phyloP scores from a whole-genome alignment of 139 green algal genomes.

The Chlamydomonas asymmetrica region DNA sequence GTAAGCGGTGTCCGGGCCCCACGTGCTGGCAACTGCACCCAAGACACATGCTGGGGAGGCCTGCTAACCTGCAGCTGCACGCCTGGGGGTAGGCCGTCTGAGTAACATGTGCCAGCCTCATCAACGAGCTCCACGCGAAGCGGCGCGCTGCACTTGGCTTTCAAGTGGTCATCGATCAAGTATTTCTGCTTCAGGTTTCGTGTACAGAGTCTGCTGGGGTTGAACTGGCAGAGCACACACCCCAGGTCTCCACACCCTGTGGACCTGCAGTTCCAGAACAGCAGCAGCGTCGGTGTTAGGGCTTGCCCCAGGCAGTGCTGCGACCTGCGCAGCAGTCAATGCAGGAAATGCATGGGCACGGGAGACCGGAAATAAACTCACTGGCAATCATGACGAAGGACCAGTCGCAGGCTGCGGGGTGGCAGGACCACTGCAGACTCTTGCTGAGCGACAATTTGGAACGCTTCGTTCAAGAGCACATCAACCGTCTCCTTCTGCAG shows the following conservation, averaged over 20 bases:
- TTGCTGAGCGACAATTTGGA: constrained; percentile 8
- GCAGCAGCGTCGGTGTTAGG: not conserved
- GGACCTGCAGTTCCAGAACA: constrained; percentile 36
- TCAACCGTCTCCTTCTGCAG: constrained; percentile 34
- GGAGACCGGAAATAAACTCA: constrained; percentile 22
- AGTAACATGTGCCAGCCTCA: constrained; percentile 44
- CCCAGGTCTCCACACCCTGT: constrained; percentile 54
- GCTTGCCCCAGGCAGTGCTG: not conserved
- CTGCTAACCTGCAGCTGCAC: constrained; percentile 51
- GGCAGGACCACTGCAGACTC: constrained; percentile 23
- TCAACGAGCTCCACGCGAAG: constrained; percentile 59
- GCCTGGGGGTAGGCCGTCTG: constrained; percentile 42
- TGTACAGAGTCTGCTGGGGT: constrained; percentile 65
- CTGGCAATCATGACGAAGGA: constrained; percentile 64
- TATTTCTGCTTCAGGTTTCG: constrained; percentile 68
- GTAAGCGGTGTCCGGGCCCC: not conserved
- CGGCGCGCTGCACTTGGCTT: constrained; percentile 55
- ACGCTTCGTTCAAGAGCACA: constrained; percentile 28
- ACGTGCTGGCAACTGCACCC: not conserved
- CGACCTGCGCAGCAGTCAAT: not conserved
- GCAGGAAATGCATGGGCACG: not conserved
- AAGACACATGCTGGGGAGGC: not conserved
- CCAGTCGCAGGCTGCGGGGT: constrained; percentile 42
- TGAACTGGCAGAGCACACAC: constrained; percentile 63
- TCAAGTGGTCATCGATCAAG: constrained; percentile 66